Evolutionary conservation across 371 early-diverging fungal genomes (phyloP).

Genomic region (Mortierella sp.): DNA sequence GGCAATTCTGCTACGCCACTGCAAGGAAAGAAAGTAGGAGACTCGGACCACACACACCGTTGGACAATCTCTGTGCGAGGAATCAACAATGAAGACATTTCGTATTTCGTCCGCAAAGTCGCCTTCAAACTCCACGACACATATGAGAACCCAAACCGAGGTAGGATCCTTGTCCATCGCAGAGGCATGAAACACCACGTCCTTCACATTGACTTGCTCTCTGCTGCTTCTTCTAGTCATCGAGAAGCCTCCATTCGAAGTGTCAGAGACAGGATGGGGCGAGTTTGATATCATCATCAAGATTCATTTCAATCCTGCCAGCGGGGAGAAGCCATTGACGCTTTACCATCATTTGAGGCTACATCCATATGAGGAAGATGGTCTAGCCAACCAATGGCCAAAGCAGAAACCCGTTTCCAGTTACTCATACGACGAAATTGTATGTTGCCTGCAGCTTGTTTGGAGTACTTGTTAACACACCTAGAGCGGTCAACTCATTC

Average conservation of each 20-base stretch:
- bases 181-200: conserved; percentile 1
- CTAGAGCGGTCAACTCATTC: too few species aligned
- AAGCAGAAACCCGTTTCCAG: conserved; percentile 82
- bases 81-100: conserved; percentile 86
- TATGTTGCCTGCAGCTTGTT: conserved; percentile 28
- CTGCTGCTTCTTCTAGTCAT: conserved; percentile 58
- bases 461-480: too few species aligned
- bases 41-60: conserved; percentile 84
- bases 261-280: conserved; percentile 98
- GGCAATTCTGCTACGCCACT: conserved; percentile 79
- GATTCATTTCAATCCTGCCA: conserved; percentile 79
- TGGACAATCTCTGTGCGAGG: conserved; percentile 93
- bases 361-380: conserved; percentile 80
- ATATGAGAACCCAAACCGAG: conserved; percentile 86
- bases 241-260: conserved; percentile 91
- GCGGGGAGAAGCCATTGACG: conserved; percentile 85
- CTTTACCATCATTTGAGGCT: conserved; percentile 87
- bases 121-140: conserved; percentile 97
- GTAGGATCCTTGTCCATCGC: conserved; percentile 29
- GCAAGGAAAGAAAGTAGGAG: conserved; percentile 68
- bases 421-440: conserved; percentile 84
- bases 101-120: conserved; percentile 88
- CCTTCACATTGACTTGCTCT: not conserved
- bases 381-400: conserved; percentile 72
- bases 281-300: conserved; percentile 97